Conservation (phyloP, 805 yeast genomes). For the Pichia kluyveri region DNA sequence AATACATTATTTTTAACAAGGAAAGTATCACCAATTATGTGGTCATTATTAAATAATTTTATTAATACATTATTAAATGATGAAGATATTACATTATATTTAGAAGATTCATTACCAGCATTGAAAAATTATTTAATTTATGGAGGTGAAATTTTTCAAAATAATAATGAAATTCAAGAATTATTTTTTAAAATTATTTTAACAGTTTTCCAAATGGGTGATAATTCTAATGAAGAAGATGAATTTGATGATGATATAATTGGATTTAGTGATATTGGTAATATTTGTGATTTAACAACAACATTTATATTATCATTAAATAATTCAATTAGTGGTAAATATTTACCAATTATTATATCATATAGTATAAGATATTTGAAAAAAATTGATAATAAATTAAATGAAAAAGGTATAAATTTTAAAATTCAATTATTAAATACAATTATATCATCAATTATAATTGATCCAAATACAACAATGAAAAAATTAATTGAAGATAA, state of each 20-base stretch:
- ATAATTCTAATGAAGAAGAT: constrained; percentile 5
- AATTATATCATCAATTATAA: constrained; percentile 53
- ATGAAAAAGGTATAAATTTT: constrained; percentile 12
- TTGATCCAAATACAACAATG: constrained; percentile 49
- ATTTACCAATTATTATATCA: constrained; percentile 37
- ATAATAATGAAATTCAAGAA: constrained; percentile 37
- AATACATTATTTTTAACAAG: constrained; percentile 59
- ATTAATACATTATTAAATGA: constrained; percentile 29
- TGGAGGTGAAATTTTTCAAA: constrained; percentile 39
- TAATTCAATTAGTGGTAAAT: constrained; percentile 31
- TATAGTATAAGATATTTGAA: constrained; percentile 33
- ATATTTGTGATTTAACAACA: constrained; percentile 57
- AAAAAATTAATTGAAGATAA: constrained; percentile 36
- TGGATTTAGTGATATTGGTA: constrained; percentile 29
- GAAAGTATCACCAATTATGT: constrained; percentile 57
- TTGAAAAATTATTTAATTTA: constrained; percentile 64
- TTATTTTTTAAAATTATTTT: constrained; percentile 43
- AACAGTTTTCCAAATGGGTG: constrained; percentile 19
- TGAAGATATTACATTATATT: constrained; percentile 49
- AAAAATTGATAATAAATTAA: constrained; percentile 24
- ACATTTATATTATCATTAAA: constrained; percentile 53
- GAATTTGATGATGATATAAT: constrained; percentile 21
- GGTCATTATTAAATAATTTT: constrained; percentile 58
- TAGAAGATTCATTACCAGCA: constrained; percentile 70
- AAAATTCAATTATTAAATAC: constrained; percentile 49